Percentiles rank a stretch among this genome's conserved stretches.
phyloP scores from a whole-genome alignment of 805 yeast species.

The Candida boidinii region DNA sequence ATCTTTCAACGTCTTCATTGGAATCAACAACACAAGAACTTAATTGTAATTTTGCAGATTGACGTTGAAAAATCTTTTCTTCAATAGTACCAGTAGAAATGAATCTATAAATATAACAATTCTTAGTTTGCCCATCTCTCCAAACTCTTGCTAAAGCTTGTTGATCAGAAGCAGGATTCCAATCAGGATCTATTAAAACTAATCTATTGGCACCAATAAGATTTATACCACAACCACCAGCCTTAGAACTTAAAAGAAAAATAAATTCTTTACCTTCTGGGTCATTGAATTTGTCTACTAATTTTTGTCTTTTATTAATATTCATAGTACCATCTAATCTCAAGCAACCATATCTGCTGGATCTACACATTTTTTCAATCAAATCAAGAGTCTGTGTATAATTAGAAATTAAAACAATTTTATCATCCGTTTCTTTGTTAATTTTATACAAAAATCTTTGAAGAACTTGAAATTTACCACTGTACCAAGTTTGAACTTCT shows the following conservation, averaged over 20 bases:
- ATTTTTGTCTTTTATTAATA: constrained; percentile 84
- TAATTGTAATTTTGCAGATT: constrained; percentile 85
- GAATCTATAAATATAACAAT: constrained; percentile 89
- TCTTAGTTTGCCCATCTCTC: constrained; percentile 98
- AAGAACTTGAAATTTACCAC: constrained; percentile 81
- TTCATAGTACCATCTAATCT: constrained; percentile 90
- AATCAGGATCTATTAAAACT: constrained; percentile 81
- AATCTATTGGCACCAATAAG: constrained; percentile 93
- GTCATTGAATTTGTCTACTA: constrained; percentile 86
- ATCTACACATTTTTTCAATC: constrained; percentile 79
- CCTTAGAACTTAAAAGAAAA: constrained; percentile 85
- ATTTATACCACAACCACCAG: constrained; percentile 98
- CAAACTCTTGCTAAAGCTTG: constrained; percentile 97
- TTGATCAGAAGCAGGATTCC: constrained; percentile 99
- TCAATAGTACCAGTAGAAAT: constrained; percentile 87
- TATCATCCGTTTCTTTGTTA: constrained; percentile 77
- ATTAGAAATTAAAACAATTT: constrained; percentile 89
- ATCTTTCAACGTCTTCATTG: constrained; percentile 87
- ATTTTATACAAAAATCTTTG: constrained; percentile 79
- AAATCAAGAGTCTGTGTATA: constrained; percentile 92
- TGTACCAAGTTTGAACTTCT: constrained; percentile 70
- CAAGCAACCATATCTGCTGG: constrained; percentile 62
- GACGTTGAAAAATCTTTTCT: constrained; percentile 93
- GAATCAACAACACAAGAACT: constrained; percentile 97
- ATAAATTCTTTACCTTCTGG: constrained; percentile 85